Evolutionary conservation across 441 rosid genomes (phyloP), one percentile per base, ranked within the genome.

Genomic region (Croton setiger): DNA sequence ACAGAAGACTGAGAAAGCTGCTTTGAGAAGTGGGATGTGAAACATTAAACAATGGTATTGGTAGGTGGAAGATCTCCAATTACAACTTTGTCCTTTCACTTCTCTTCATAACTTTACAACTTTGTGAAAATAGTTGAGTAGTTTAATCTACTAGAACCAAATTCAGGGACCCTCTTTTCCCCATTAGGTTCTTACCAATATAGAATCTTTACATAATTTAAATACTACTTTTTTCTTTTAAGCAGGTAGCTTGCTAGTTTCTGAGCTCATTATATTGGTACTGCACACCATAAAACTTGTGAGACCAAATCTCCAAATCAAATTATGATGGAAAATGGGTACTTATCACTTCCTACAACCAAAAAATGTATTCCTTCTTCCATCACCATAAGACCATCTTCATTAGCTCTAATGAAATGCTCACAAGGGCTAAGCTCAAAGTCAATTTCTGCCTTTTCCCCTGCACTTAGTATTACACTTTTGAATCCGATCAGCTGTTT

Each of bases 401-500:
- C 89, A 76, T 85, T 82, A 15, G 87, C 90, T 78, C 81, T 83
- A 77, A 88, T 82, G 27, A 91, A 73, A 74, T 87, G 85, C 63
- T 89, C 92, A 17, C 98, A 94, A 13, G 86, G 82, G 57, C 79
- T 79, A 70, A 94, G 43, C 75, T 82, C 82, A 70, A 88, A 87
- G 58, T 79, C 83, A 12, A 94, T 64, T 51, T 87, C 90, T 4
- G 82, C 85, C 44, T 39, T 83, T 76, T 90, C 88, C 51, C 85
- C 85, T 1, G 85, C 84, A 56, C 77, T 79, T 49, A 87, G 60
- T 52, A 79, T 81, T 83, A 94, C 83, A 56, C 91, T 90, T 79
- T 85, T 79, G 75, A 91, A 94, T 54, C 87, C 93, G 7, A 83
- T 76, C 56, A 91, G 69, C 67, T 86, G 96, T 76, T 84, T 93